phyloP scores from a whole-genome alignment of 2,329 filamentous ascomycete species.

The Emmonsiellopsis sp. region DNA sequence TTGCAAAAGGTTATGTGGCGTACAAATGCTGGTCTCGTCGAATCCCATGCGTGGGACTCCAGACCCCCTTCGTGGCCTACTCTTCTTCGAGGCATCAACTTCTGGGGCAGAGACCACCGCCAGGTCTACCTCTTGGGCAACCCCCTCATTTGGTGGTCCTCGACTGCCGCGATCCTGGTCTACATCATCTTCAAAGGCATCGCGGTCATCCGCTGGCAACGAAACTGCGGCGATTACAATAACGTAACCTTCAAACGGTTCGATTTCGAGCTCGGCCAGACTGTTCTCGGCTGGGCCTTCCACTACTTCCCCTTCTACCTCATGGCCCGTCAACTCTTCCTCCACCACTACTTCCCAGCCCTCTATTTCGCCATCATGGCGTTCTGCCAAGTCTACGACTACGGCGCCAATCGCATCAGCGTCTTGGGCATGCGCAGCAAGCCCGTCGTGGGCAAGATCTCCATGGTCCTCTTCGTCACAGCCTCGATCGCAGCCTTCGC shows the following conservation, averaged over 20 bases:
- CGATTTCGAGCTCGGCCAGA: conserved; percentile 90
- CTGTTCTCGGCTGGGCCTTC: conserved; percentile 86
- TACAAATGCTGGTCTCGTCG: conserved; percentile 90
- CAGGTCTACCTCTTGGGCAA: conserved; percentile 97
- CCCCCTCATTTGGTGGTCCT: conserved; percentile 88
- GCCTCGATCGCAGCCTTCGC: conserved; percentile 67
- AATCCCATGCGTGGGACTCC: conserved; percentile 97
- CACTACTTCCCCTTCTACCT: conserved; percentile 99
- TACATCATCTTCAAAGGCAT: conserved; percentile 82
- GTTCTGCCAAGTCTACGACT: conserved; percentile 84
- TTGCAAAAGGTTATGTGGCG: conserved; percentile 98
- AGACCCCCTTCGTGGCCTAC: conserved; percentile 89
- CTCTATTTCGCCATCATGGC: conserved; percentile 90
- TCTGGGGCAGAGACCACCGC: conserved; percentile 90
- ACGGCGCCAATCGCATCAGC: conserved; percentile 62
- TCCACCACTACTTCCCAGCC: conserved; percentile 97
- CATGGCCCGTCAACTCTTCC: conserved; percentile 95
- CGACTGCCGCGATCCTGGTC: conserved; percentile 63
- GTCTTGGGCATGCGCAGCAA: conserved; percentile 58
- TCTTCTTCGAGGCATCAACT: conserved; percentile 91
- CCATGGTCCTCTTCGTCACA: conserved; percentile 63
- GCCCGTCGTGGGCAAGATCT: conserved; percentile 64
- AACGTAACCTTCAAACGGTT: conserved; percentile 85
- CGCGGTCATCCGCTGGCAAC: conserved; percentile 85
- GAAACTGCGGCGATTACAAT: conserved; percentile 78